Base-by-base conservation (phyloP, 1,284 basidiomycete species). In the Porodaedalea pini region DNA sequence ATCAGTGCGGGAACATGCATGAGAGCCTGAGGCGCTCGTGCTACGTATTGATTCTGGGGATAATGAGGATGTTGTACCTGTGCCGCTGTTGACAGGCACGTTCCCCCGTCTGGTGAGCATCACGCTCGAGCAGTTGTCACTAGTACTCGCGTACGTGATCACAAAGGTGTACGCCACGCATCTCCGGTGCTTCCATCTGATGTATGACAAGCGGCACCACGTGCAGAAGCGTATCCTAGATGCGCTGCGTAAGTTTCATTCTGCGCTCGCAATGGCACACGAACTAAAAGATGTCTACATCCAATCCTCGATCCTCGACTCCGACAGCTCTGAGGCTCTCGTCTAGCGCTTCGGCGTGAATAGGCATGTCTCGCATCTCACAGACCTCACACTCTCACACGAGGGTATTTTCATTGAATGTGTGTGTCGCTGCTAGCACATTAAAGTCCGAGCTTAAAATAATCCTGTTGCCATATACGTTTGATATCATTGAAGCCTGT, bases 121-220 rank as follows among this genome's bases (percentile, higher is more conserved):
- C 29, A 63, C 63, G 32, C 68, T 72, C 39, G 70, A 72, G 39
- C 68, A 70, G 25, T 61, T 65, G 7, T 69, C 69, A n/a, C n/a
- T n/a, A n/a, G n/a, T n/a, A 2, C 63, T 72, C 19, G 57, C 66
- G 15, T 67, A 65, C 56, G 59, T 71, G 19, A 41, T 54, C 31
- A 23, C 34, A 4, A 61, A 64, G 15, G 56, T 68, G 27, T 67
- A 63, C 8, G 52, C 69, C 39, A 68, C 70, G 3, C 52, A 61
- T 2, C 64, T 71, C 6, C 67, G 65, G 2, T 51, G 56, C 40
- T 62, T 71, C n/a, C 55, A 64, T 48, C 59, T 71, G 27, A 61
- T 68, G 10, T 67, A 66, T 31, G 70, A 72, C 59, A 63, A 64
- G 23, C 66, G 65, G 3, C 68, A 65, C 50, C 56, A 66, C 32